A percentile compares a stretch with the other conserved stretches of the same genome.
Conservation (phyloP, 495 filamentous ascomycete species). For the Astrothelium subdiscretum region DNA sequence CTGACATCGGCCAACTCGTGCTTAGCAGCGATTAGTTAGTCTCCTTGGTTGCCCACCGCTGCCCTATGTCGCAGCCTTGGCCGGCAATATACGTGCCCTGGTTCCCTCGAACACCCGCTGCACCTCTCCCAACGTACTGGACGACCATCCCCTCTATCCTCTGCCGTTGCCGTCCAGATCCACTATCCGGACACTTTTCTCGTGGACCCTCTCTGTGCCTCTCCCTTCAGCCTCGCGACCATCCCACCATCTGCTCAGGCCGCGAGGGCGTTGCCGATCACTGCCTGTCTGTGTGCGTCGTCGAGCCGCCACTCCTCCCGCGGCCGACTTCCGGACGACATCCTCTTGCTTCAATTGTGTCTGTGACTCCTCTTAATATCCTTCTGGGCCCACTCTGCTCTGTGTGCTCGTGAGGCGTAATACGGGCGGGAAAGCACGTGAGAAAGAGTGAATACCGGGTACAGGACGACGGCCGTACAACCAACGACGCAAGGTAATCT, state of each 20-base stretch:
- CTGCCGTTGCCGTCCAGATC: not conserved
- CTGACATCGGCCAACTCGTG: not conserved
- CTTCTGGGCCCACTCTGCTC: not conserved
- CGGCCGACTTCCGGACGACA: not conserved
- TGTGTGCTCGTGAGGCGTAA: not conserved
- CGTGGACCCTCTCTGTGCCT: no score
- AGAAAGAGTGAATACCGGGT: not conserved
- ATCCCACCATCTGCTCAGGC: not conserved
- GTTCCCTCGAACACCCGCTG: not conserved
- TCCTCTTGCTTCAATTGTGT: not conserved
- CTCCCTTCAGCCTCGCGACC: not conserved
- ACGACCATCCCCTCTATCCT: not conserved
- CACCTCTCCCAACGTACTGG: not conserved
- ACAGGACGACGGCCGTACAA: not conserved
- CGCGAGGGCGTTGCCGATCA: not conserved
- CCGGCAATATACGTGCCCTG: constrained; percentile 2
- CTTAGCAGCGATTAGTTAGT: not conserved
- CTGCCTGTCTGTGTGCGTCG: not conserved
- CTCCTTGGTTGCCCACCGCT: not conserved
- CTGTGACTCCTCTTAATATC: not conserved
- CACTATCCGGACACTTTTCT: not conserved
- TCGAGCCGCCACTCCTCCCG: not conserved
- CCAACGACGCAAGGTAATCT: constrained; percentile 2
- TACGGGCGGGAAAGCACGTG: not conserved
- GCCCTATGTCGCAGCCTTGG: constrained; percentile 2